Evolutionary conservation across 352 stramenopile species (phyloP).

Genomic region (Phytophthora lateralis): DNA sequence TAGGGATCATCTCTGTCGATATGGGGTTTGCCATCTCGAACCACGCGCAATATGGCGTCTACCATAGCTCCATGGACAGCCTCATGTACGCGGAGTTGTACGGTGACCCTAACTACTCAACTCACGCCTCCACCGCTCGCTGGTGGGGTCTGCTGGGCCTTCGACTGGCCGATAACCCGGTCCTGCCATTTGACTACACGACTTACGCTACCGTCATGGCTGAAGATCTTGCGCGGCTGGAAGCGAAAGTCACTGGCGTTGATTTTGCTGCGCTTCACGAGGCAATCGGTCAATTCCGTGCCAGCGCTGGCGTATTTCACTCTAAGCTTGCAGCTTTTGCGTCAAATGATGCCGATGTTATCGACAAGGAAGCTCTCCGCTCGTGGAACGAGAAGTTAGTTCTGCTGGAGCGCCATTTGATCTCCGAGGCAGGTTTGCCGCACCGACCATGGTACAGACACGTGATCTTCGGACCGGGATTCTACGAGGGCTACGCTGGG

Average conservation of each 20-base stretch:
- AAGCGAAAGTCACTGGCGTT: constrained; percentile 32
- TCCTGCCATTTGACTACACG: constrained; percentile 69
- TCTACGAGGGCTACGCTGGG: neutral
- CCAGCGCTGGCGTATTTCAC: constrained; percentile 18
- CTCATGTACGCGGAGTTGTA: constrained; percentile 62
- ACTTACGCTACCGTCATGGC: constrained; percentile 59
- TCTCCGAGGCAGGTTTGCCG: neutral
- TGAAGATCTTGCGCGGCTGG: constrained; percentile 39
- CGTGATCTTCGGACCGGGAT: neutral
- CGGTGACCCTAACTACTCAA: constrained; percentile 53
- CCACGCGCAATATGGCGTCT: constrained; percentile 52
- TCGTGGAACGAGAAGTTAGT: neutral
- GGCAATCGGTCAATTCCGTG: constrained; percentile 38
- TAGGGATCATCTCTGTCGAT: constrained; percentile 70
- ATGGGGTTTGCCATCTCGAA: constrained; percentile 24
- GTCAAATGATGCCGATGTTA: constrained; percentile 17
- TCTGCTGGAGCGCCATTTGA: neutral
- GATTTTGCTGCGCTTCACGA: constrained; percentile 37
- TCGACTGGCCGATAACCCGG: constrained; percentile 40
- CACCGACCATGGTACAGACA: neutral
- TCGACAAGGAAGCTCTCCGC: neutral
- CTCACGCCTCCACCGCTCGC: constrained; percentile 44
- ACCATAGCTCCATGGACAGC: constrained; percentile 87
- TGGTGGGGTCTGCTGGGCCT: constrained; percentile 65
- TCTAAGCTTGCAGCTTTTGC: constrained; percentile 12